Conservation (phyloP, 495 filamentous ascomycete genomes). For the Staphylotrichum tortipilum region DNA sequence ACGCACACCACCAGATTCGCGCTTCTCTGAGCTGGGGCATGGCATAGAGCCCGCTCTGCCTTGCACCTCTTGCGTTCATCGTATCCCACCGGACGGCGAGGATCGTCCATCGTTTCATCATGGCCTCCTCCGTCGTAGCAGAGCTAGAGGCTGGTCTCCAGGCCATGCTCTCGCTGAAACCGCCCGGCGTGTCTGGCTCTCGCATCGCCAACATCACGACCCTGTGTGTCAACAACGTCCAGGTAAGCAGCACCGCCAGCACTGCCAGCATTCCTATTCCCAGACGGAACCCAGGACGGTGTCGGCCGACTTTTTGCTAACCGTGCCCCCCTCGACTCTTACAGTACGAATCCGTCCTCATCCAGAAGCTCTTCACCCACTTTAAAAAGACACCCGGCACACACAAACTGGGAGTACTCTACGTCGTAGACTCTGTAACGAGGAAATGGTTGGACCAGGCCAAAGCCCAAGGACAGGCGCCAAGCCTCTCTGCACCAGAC, state of each 20-base stretch:
- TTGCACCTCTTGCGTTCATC: constrained; percentile 9
- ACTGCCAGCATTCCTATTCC: too few relatives aligned
- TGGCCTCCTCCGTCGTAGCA: constrained; percentile 69
- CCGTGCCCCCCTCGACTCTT: constrained; percentile 11
- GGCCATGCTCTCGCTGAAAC: constrained; percentile 82
- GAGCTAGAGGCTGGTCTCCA: constrained; percentile 86
- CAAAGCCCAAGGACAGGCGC: constrained; percentile 67
- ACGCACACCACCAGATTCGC: constrained; percentile 7
- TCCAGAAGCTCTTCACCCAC: constrained; percentile 92
- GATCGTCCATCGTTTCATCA: constrained; percentile 29
- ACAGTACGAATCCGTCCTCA: constrained; percentile 89
- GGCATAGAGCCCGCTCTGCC: constrained; percentile 15
- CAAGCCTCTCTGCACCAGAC: constrained; percentile 65
- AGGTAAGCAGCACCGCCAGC: too few relatives aligned
- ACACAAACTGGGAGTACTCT: constrained; percentile 97
- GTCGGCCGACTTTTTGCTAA: constrained; percentile 22
- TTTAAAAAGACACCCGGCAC: constrained; percentile 92
- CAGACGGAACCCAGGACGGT: too few relatives aligned
- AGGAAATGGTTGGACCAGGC: constrained; percentile 97
- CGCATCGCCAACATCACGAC: constrained; percentile 80
- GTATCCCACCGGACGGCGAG: constrained; percentile 12
- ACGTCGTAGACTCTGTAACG: constrained; percentile 99
- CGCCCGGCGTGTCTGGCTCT: constrained; percentile 85
- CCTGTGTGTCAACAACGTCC: constrained; percentile 80
- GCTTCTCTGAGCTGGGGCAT: constrained; percentile 21